These are phyloP conservation scores for Chaetomium cochliodes DNA, from an alignment of 495 filamentous ascomycete species.

Conservation along the genomic window DNA sequence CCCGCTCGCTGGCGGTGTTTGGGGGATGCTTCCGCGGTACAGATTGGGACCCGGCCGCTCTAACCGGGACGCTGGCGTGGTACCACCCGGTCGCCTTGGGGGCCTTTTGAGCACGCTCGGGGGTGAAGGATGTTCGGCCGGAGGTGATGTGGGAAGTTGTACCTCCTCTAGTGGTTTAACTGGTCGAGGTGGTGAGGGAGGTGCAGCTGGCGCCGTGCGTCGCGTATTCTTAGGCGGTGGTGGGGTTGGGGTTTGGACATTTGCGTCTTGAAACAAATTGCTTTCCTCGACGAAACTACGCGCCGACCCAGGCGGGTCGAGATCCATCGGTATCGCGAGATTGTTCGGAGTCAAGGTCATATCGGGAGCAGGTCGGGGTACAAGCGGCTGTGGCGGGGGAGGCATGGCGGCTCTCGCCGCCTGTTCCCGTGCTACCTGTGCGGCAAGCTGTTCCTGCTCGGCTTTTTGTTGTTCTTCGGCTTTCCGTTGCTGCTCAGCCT, in stretches of 20 bases:
- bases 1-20: background rate
- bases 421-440: conserved; percentile 7
- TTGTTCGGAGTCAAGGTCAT: conserved; percentile 19
- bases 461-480: background rate
- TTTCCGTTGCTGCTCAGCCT: background rate
- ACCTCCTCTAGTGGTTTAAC: background rate
- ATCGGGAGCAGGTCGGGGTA: background rate
- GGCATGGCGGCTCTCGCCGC: conserved; percentile 13
- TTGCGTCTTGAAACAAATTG: conserved; percentile 35
- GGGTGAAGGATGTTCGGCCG: background rate
- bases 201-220: background rate
- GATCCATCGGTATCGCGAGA: conserved; percentile 34
- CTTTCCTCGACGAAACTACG: conserved; percentile 43
- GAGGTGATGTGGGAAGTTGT: background rate
- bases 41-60: background rate
- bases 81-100: conserved; percentile 4
- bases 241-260: conserved; percentile 31
- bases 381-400: background rate
- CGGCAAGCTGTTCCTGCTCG: background rate
- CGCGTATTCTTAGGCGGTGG: background rate
- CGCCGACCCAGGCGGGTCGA: conserved; percentile 16
- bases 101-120: conserved; percentile 3
- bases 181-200: background rate
- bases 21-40: background rate
- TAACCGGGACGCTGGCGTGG: background rate